Percentiles rank a stretch among this genome's conserved stretches.
Conservation (phyloP, 2,329 filamentous ascomycete genomes). For the Clonostachys rhizophaga region DNA sequence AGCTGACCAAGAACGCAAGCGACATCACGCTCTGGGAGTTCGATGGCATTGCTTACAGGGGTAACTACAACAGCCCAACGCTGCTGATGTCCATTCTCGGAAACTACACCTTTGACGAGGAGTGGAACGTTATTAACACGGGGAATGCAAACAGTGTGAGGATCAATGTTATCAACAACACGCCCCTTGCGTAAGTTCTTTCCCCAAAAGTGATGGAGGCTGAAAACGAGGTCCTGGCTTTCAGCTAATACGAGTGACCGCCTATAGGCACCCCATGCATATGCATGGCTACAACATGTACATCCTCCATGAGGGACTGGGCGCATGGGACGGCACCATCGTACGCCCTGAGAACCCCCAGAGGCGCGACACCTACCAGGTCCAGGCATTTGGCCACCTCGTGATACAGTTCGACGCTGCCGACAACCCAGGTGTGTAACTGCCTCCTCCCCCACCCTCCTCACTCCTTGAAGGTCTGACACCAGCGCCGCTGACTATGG, state of each 20-base stretch:
- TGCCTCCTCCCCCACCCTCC: no score
- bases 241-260: no score
- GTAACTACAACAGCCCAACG: constrained; percentile 56
- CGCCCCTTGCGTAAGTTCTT: constrained; percentile 35
- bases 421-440: constrained; percentile 30
- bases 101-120: constrained; percentile 41
- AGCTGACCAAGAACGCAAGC: constrained; percentile 40
- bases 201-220: not conserved
- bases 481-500: no score
- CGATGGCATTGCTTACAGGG: constrained; percentile 42
- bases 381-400: constrained; percentile 37
- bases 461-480: no score
- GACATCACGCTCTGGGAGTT: constrained; percentile 49
- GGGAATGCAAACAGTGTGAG: constrained; percentile 48
- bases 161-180: constrained; percentile 52
- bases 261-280: constrained; percentile 56
- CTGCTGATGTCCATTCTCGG: constrained; percentile 45
- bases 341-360: constrained; percentile 39
- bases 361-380: constrained; percentile 44
- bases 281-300: constrained; percentile 70
- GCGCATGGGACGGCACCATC: constrained; percentile 37
- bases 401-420: constrained; percentile 46
- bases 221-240: not conserved
- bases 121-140: constrained; percentile 52
- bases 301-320: constrained; percentile 49